phyloP scores from a whole-genome alignment of 805 yeast genomes.

The Lipomyces starkeyi region DNA sequence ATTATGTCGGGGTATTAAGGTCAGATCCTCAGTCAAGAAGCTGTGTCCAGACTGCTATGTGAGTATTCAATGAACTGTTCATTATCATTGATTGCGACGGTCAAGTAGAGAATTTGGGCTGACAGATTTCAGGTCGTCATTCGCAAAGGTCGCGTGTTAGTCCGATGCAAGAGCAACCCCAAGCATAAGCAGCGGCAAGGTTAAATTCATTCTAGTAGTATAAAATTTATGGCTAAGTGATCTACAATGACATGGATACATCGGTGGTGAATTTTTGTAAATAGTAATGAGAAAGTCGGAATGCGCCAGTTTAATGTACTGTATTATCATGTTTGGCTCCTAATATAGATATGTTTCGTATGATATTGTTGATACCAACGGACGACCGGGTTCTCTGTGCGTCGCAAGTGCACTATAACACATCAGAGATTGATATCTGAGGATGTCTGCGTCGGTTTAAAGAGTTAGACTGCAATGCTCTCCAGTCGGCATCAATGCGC shows the following conservation, averaged over 20 bases:
- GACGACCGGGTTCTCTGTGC: neutral
- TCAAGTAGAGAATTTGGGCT: neutral
- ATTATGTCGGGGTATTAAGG: constrained; percentile 76
- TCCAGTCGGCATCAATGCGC: constrained; percentile 27
- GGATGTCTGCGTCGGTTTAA: neutral
- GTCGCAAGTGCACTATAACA: neutral
- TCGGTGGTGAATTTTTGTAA: neutral
- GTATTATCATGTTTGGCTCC: neutral
- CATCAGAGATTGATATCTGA: neutral
- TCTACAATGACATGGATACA: neutral
- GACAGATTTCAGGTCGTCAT: constrained; percentile 65
- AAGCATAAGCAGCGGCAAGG: constrained; percentile 90
- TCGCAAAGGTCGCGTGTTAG: constrained; percentile 93
- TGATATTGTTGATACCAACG: neutral
- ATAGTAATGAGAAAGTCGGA: neutral
- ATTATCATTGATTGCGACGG: constrained; percentile 2
- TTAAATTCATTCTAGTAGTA: constrained; percentile 24
- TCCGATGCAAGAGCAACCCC: constrained; percentile 89
- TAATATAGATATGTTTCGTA: neutral
- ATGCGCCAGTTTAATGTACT: constrained; percentile 1
- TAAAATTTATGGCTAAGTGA: neutral
- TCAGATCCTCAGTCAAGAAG: constrained; percentile 90
- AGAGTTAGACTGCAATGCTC: neutral
- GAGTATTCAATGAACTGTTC: constrained; percentile 36
- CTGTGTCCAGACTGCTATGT: constrained; percentile 87